phyloP scores from a whole-genome alignment of 805 yeast genomes.

The Schwanniomyces occidentalis region DNA sequence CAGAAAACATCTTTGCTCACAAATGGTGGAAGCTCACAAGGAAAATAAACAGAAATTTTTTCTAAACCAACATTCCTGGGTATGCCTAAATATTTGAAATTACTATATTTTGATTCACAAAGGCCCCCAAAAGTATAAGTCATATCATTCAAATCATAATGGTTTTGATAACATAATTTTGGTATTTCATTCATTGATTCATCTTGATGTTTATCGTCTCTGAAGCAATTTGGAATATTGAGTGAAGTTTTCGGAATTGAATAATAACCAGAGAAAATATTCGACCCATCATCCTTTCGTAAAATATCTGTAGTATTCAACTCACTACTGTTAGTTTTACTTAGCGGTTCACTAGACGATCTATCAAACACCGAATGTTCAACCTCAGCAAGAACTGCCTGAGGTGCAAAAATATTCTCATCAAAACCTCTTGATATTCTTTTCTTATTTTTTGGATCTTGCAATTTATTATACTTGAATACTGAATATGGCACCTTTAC shows the following conservation, averaged over 20 bases:
- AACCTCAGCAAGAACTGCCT: slow-evolving; percentile 22
- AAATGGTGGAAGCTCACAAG: slow-evolving; percentile 40
- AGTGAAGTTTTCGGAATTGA: slow-evolving; percentile 24
- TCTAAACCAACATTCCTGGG: slow-evolving; percentile 29
- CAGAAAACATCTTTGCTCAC: slow-evolving; percentile 34
- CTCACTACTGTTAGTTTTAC: background rate
- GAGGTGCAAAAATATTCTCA: slow-evolving; percentile 20
- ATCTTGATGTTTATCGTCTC: slow-evolving; percentile 8
- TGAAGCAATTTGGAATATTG: slow-evolving; percentile 21
- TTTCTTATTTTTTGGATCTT: slow-evolving; percentile 6
- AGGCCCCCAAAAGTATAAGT: slow-evolving; percentile 43
- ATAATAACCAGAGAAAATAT: slow-evolving; percentile 29
- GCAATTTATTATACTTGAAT: slow-evolving; percentile 20
- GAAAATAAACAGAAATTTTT: slow-evolving; percentile 36
- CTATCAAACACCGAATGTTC: slow-evolving; percentile 11
- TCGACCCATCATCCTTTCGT: slow-evolving; percentile 8
- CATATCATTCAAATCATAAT: slow-evolving; percentile 28
- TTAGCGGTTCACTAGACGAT: background rate
- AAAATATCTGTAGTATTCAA: background rate
- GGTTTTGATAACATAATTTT: slow-evolving; percentile 31
- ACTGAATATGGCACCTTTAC: slow-evolving; percentile 25
- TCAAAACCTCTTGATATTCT: slow-evolving; percentile 8
- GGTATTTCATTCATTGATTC: slow-evolving; percentile 18
- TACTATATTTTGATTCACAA: slow-evolving; percentile 12
- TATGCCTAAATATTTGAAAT: slow-evolving; percentile 29